Base-by-base conservation (phyloP, 2,329 filamentous ascomycete genomes). In the Raffaelea deltoideospora region DNA sequence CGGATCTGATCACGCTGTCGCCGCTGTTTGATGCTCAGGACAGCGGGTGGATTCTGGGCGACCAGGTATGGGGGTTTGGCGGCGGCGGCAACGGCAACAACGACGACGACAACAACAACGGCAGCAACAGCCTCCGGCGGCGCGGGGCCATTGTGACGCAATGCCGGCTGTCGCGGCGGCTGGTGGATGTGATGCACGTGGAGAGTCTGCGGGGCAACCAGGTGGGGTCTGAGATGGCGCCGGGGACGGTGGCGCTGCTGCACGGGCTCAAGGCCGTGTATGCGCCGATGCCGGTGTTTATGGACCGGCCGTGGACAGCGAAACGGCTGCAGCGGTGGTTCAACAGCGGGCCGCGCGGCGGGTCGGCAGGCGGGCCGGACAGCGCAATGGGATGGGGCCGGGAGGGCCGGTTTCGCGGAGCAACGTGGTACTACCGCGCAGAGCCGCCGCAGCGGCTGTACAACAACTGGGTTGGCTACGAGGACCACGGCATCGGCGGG, bases 261-360 rank as follows among this genome's bases (percentile, higher is more conserved):
- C 80, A 90, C 51, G 81, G 83, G 6, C 63, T 87, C 34, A 88
- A 88, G 58, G 75, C 79, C 5, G 77, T 85, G 4, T 83, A 78
- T 49, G 79, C 75, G 10, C 82, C 82, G 10, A 81, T 87, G 54
- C 81, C 82, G 2, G 72, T 87, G 33, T 87, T 76, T 54, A 82
- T 85, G 49, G 81, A 88, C 54, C 72, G 80, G 42, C 69, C 79
- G 34, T 86, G 79, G 79, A 57, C 59, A 22, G 61, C 66, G 3
- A 54, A 59, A 22, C 65, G 65, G 41, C 52, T 76, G 21, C 63
- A 64, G 22, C 63, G 61, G 42, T 76, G 66, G 64, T 76, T 76
- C 55, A 76, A 77, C 42, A 65, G 68, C 9, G 72, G 72, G 1
- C 60, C 62, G 7, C 63, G 63, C 8, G 70, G 69, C 8, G 63